Evolutionary conservation across 2,329 filamentous ascomycete genomes (phyloP).

Genomic region (Hypoxylon sp.): DNA sequence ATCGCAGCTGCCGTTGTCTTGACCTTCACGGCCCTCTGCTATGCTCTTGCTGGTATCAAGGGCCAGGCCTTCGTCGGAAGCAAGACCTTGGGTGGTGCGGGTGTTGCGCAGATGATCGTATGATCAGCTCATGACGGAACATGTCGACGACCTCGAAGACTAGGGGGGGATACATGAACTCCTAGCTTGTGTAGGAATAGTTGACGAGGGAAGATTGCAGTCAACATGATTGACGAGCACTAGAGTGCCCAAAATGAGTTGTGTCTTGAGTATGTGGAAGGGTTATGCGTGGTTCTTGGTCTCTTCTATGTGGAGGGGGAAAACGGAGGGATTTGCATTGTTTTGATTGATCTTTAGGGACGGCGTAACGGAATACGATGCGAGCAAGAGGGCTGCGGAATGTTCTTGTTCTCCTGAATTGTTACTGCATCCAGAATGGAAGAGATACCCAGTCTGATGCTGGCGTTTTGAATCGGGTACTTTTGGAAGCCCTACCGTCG

Average conservation of each 20-base stretch:
- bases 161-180: conserved; percentile 13
- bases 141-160: conserved; percentile 11
- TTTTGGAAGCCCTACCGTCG: conserved; percentile 18
- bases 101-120: conserved; percentile 98
- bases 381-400: conserved; percentile 40
- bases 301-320: conserved; percentile 29
- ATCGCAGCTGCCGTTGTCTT: conserved; percentile 90
- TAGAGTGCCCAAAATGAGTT: conserved; percentile 32
- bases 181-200: conserved; percentile 18
- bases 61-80: conserved; percentile 90
- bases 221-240: conserved; percentile 33
- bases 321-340: conserved; percentile 40
- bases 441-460: conserved; percentile 46
- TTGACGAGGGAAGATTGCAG: conserved; percentile 14
- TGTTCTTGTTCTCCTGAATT: conserved; percentile 40
- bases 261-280: conserved; percentile 20
- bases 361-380: conserved; percentile 47
- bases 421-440: conserved; percentile 42
- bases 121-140: conserved; percentile 59
- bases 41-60: conserved; percentile 83
- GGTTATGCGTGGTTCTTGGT: conserved; percentile 30
- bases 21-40: conserved; percentile 82
- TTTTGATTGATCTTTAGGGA: conserved; percentile 42
- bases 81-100: conserved; percentile 95
- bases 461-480: conserved; percentile 42